Conservation (phyloP, 2,329 filamentous ascomycete genomes). For the Lithohypha guttulata region DNA sequence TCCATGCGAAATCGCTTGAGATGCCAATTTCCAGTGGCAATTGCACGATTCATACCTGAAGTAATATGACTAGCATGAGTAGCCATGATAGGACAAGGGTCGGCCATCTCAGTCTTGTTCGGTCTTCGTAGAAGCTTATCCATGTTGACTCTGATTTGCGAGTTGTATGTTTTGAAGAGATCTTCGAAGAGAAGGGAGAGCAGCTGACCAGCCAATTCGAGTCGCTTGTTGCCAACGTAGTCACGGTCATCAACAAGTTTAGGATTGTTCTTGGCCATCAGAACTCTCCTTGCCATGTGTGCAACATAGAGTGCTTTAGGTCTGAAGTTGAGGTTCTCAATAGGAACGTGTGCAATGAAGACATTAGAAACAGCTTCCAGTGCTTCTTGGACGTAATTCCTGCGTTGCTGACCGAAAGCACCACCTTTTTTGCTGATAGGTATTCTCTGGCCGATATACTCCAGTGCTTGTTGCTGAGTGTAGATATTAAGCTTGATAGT, state of each 20-base stretch:
- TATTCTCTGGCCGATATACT: slow-evolving; percentile 78
- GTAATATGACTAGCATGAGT: slow-evolving; percentile 82
- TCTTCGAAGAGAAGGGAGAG: slow-evolving; percentile 92
- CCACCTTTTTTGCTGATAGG: slow-evolving; percentile 68
- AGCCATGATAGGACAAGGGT: slow-evolving; percentile 73
- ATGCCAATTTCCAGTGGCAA: slow-evolving; percentile 96
- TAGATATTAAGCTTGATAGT: slow-evolving; percentile 72
- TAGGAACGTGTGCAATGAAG: slow-evolving; percentile 87
- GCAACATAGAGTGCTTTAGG: slow-evolving; percentile 96
- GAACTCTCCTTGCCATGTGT: slow-evolving; percentile 90
- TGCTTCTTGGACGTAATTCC: slow-evolving; percentile 81
- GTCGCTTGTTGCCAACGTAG: slow-evolving; percentile 93
- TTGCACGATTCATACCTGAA: slow-evolving; percentile 85
- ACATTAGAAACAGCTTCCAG: slow-evolving; percentile 86
- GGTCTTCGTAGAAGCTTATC: slow-evolving; percentile 94
- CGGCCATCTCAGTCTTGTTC: slow-evolving; percentile 76
- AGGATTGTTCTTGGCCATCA: slow-evolving; percentile 86
- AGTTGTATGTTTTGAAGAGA: slow-evolving; percentile 90
- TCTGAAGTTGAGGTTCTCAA: slow-evolving; percentile 83
- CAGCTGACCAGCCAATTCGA: slow-evolving; percentile 90
- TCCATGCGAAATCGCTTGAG: slow-evolving; percentile 99
- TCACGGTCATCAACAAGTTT: slow-evolving; percentile 90
- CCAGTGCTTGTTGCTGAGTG: slow-evolving; percentile 89
- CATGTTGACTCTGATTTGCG: slow-evolving; percentile 80
- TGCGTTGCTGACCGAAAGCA: slow-evolving; percentile 46